phyloP scores from a whole-genome alignment of 192 early-diverging fungal genomes.

The Mortierella claussenii region DNA sequence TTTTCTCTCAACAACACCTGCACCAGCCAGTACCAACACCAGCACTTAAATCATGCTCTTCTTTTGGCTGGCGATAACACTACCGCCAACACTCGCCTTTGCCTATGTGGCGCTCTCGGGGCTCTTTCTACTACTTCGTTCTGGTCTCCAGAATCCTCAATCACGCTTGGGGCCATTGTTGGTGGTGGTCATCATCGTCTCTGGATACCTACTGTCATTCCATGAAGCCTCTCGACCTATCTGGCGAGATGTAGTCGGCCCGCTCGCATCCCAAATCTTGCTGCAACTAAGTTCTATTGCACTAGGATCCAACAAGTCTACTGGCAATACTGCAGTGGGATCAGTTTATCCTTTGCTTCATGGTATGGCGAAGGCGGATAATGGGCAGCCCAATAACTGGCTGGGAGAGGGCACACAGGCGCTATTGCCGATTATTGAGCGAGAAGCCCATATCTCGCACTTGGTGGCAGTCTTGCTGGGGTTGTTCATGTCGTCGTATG shows the following conservation, averaged over 20 bases:
- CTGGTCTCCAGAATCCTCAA: slow-evolving; percentile 40
- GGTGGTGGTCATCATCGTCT: slow-evolving; percentile 32
- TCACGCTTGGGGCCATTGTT: slow-evolving; percentile 23
- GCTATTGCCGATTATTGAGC: slow-evolving; percentile 38
- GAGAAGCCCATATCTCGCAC: slow-evolving; percentile 36
- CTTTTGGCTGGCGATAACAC: slow-evolving; percentile 36
- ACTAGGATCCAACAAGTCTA: background rate
- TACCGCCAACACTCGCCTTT: slow-evolving; percentile 48
- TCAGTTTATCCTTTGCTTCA: background rate
- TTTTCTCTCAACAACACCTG: too few species aligned
- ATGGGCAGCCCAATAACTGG: slow-evolving; percentile 15
- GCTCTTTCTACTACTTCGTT: slow-evolving; percentile 36
- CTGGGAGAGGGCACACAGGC: slow-evolving; percentile 18
- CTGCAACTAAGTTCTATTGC: slow-evolving; percentile 28
- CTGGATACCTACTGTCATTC: slow-evolving; percentile 40
- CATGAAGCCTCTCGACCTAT: slow-evolving; percentile 39
- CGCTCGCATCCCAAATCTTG: slow-evolving; percentile 34
- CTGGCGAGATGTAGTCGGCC: slow-evolving; percentile 36
- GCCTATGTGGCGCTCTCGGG: slow-evolving; percentile 46
- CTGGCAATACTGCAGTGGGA: background rate
- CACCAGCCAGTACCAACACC: too few species aligned
- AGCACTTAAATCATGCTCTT: slow-evolving; percentile 42
- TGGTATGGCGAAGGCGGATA: background rate
- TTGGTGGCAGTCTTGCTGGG: slow-evolving; percentile 38
- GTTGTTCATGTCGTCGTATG: slow-evolving; percentile 50